These are phyloP conservation scores for Komagataella populi DNA, from an alignment of 805 yeast species.

Conservation along the genomic window DNA sequence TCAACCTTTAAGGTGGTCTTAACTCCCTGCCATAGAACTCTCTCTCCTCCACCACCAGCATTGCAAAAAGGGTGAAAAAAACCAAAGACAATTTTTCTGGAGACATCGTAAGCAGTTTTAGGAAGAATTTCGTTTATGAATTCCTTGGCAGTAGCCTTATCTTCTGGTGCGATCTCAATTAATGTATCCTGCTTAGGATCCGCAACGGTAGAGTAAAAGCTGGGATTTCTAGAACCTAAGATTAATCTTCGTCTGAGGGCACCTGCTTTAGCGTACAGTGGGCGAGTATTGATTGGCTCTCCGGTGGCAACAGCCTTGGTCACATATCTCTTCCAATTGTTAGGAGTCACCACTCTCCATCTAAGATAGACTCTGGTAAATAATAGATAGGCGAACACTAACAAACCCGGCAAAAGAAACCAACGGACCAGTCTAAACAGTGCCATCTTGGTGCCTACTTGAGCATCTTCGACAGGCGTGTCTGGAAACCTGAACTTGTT, in stretches of 20 bases:
- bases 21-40: constrained; percentile 92
- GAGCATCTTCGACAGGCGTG: neutral
- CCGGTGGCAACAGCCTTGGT: neutral
- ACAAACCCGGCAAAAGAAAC: neutral
- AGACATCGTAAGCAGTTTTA: constrained; percentile 21
- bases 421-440: neutral
- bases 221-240: constrained; percentile 16
- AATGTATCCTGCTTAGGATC: constrained; percentile 3
- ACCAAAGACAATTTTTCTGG: constrained; percentile 45
- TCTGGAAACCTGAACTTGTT: neutral
- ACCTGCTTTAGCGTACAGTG: constrained; percentile 3
- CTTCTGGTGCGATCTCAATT: constrained; percentile 13
- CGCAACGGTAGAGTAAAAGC: constrained; percentile 17
- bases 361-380: neutral
- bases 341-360: neutral
- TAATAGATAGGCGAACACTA: neutral
- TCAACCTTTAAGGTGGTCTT: constrained; percentile 44
- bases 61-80: constrained; percentile 93
- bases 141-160: constrained; percentile 1
- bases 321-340: neutral
- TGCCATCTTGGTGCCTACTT: neutral
- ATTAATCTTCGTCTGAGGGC: constrained; percentile 17
- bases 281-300: neutral
- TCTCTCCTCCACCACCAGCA: constrained; percentile 98
- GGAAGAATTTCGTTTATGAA: constrained; percentile 8